Evolutionary conservation across 78 protist genomes (phyloP).

Genomic region (Dictyostelium intermedium): DNA sequence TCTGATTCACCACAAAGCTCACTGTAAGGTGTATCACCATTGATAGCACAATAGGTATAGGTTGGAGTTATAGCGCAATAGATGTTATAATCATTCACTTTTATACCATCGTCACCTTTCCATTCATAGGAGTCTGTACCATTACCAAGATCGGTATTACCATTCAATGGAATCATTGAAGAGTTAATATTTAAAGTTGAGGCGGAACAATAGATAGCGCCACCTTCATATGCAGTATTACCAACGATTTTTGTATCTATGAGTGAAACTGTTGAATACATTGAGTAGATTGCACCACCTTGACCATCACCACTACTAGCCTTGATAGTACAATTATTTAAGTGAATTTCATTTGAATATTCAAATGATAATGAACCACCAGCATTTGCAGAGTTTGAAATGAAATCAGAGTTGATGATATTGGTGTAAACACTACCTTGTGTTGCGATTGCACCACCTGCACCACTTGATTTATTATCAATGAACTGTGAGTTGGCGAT

Average conservation of each 20-base stretch:
- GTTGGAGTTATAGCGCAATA: constrained; percentile 27
- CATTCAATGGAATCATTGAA: neutral
- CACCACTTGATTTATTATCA: neutral
- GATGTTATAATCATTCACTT: neutral
- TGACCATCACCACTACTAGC: neutral
- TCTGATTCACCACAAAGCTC: constrained; percentile 32
- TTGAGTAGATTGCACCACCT: constrained; percentile 62
- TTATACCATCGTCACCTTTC: neutral
- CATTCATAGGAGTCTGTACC: neutral
- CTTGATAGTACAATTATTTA: neutral
- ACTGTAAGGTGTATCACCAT: constrained; percentile 2
- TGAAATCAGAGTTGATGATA: neutral
- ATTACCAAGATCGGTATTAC: constrained; percentile 18
- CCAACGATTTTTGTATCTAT: neutral
- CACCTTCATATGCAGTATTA: neutral
- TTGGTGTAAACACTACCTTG: neutral
- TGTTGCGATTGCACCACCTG: neutral
- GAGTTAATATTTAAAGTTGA: neutral
- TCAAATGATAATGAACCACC: constrained; percentile 32
- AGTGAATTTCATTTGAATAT: neutral
- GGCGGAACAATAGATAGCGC: constrained; percentile 13
- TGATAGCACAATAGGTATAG: constrained; percentile 15
- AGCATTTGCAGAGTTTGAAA: neutral
- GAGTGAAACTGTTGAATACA: neutral
- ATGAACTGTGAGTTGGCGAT: neutral